Evolutionary conservation across 169 alveolate species (phyloP).

Genomic region (Plasmodium knowlesi): DNA sequence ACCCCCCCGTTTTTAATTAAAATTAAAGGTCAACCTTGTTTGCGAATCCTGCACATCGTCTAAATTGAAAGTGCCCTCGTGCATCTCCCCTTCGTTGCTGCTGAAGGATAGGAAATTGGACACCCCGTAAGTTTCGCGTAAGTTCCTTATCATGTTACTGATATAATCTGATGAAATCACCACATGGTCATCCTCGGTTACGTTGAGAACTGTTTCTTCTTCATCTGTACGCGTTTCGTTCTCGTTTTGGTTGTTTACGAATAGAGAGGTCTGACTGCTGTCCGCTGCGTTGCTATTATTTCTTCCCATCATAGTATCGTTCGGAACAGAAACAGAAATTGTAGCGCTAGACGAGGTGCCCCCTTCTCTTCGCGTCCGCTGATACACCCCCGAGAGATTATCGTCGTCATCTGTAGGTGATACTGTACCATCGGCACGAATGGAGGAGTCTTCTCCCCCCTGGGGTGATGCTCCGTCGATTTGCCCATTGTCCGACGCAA

Average conservation of each 20-base stretch:
- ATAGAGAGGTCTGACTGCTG: not conserved
- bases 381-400: not conserved
- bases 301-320: not conserved
- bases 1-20: conserved; percentile 23
- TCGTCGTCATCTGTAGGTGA: not conserved
- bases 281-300: not conserved
- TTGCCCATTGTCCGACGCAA: not conserved
- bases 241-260: not conserved
- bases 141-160: conserved; percentile 49
- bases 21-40: conserved; percentile 61
- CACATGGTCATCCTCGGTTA: not conserved
- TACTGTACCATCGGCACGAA: not conserved
- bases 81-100: conserved; percentile 16
- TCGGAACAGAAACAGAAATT: not conserved
- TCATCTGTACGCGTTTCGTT: not conserved
- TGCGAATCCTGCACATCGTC: conserved; percentile 43
- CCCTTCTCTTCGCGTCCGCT: not conserved
- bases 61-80: conserved; percentile 7
- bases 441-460: not conserved
- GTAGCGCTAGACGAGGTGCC: not conserved
- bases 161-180: conserved; percentile 39
- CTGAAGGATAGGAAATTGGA: conserved; percentile 52
- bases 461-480: not conserved
- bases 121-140: conserved; percentile 29
- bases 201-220: not conserved